Evolutionary conservation across 495 filamentous ascomycete species (phyloP), one percentile per base, ranked within the genome.

Genomic region (Darksidea phi): DNA sequence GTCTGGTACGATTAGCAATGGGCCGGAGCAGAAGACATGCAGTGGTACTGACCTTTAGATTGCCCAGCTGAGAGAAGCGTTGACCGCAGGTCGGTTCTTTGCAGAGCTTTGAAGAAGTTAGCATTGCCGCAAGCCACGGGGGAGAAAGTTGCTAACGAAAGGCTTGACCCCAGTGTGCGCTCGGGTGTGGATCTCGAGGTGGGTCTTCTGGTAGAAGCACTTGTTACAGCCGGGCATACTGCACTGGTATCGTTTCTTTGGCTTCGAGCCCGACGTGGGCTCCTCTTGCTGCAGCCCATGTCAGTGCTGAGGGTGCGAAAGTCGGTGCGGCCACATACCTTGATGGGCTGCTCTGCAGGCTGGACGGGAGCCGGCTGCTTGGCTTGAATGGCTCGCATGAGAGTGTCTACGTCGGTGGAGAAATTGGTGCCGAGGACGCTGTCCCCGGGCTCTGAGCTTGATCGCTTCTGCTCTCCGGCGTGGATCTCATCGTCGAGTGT

Each of bases 121-220:
- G 59, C 38, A 59, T 63, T 18, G 38, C 23, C 32, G n/a, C n/a
- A 49, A 10, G 23, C 11, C 13, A 25, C 7, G 45, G 15, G 2
- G 20, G 25, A 10, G 6, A 23, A 1, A 21, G 1, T 0, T 13
- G 80, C 89, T 79, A 74, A 96, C 90, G 76, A 92, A 96, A 60
- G 93, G 93, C 63, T 91, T 90, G 48, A 91, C 84, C 18, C 93
- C 93, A 2, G 92, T 96, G 69, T 97, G 93, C 8, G 91, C 87
- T 68, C 93, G 82, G 45, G 81, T 87, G 68, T 97, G 93, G 37
- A 95, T 97, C 59, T 95, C 90, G 37, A 96, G 80, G 71, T 97
- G 91, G 1, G 92, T 97, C 73, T 93, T 96, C 71, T 97, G 93
- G 56, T 84, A 84, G 73, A 96, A 96, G 61, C 79, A 83, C 76